Evolutionary conservation across 2,329 filamentous ascomycete genomes (phyloP), one percentile per base, ranked within the genome.

Genomic region (Cercospora sesami): DNA sequence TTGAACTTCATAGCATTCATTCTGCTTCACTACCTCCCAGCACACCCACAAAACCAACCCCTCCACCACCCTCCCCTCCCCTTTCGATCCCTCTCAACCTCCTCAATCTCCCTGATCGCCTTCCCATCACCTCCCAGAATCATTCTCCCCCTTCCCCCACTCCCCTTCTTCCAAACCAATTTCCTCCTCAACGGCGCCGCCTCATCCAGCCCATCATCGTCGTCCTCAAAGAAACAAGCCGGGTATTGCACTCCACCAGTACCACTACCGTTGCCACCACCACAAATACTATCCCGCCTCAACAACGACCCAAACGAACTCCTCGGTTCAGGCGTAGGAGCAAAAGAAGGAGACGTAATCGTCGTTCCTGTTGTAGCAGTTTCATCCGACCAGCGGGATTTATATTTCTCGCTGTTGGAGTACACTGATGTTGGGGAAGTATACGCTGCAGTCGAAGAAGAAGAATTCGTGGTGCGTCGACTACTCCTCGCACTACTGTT

Each of bases 171-270:
- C 72, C 72, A 70, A 10, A 61, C 69, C 23, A 73, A 74, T 48
- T 73, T 48, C 18, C 45, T 48, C 45, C 45, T 48, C 45, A 48
- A 48, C 18, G 45, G 45, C 45, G 45, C 45, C 18, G 45, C 45
- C 45, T 67, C 65, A 55, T 73, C 73, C 30, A 75, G 69, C 28
- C 76, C 74, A 57, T 73, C 72, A 42, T 75, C 71, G 23, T 76
- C 73, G 62, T 74, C 70, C 31, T 76, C 75, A 57, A 77, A 77
- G 61, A 77, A 77, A 42, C 75, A 77, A 18, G 70, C 74, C 10
- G 75, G 74, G 64, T 77, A 75, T 31, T 73, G 69, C 16, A 53
- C 64, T n/a, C 48, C 23, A 16, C 23, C 48, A 53, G 21, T 14
- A 12, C 23, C 48, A 26, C 45, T 10, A 12, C 9, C 10, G 2